A percentile compares a stretch with the other conserved stretches of the same genome.
Evolutionary conservation across 2,329 filamentous ascomycete genomes (phyloP).

Genomic region (Hymenoscyphus fraxineus): DNA sequence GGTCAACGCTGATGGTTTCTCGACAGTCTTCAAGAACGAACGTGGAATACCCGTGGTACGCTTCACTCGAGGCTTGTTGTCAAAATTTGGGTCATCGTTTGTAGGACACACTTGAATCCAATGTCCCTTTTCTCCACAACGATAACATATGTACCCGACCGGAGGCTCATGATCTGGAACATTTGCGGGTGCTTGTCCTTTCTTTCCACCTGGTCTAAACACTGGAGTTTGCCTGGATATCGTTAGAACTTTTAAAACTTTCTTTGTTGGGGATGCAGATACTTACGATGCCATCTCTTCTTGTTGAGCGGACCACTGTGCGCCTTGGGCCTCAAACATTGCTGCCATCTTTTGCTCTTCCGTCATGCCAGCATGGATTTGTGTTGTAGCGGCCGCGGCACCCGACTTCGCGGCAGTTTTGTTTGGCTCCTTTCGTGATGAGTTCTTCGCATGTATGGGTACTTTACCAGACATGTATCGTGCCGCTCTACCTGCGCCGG

Average conservation of each 20-base stretch:
- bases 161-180: conserved; percentile 92
- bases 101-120: conserved; percentile 98
- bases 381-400: conserved; percentile 50
- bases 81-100: conserved; percentile 96
- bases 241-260: conserved; percentile 37
- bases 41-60: conserved; percentile 94
- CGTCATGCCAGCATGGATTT: conserved; percentile 76
- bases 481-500: conserved; percentile 84
- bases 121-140: conserved; percentile 96
- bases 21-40: conserved; percentile 91
- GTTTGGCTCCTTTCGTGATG: conserved; percentile 65
- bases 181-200: conserved; percentile 50
- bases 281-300: conserved; percentile 81
- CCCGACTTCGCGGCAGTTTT: conserved; percentile 51
- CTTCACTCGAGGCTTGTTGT: conserved; percentile 89
- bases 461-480: conserved; percentile 96
- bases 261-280: conserved; percentile 35
- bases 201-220: conserved; percentile 48
- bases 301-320: conserved; percentile 90
- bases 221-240: conserved; percentile 56
- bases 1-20: conserved; percentile 72
- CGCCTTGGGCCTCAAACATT: conserved; percentile 84
- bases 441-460: conserved; percentile 81
- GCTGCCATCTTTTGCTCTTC: conserved; percentile 93
- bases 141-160: conserved; percentile 91